A percentile compares a stretch with the other conserved stretches of the same genome.
Conservation (phyloP, 2,329 filamentous ascomycete species). For the Gremmenia infestans region DNA sequence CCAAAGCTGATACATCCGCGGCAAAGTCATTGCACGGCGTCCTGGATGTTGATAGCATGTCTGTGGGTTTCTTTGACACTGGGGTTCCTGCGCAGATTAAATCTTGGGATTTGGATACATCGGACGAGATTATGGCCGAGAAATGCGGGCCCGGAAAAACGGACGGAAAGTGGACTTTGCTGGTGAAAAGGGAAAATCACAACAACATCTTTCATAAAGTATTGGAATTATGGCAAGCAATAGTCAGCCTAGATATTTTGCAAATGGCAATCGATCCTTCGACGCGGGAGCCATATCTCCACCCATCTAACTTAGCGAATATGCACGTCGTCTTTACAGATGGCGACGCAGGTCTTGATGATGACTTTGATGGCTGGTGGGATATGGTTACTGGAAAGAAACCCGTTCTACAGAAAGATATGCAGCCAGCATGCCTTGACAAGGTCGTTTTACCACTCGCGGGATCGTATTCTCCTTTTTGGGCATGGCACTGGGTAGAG, state of each 20-base stretch:
- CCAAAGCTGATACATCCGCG: background rate
- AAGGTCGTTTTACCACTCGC: conserved; percentile 26
- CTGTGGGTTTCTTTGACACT: conserved; percentile 23
- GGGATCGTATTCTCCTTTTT: conserved; percentile 27
- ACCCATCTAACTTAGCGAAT: conserved; percentile 9
- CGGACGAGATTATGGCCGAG: background rate
- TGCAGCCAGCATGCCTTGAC: conserved; percentile 21
- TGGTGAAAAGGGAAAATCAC: conserved; percentile 26
- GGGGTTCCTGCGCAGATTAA: conserved; percentile 20
- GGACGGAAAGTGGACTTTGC: conserved; percentile 21
- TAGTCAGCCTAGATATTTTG: conserved; percentile 23
- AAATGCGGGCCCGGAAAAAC: conserved; percentile 5
- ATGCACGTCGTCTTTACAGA: conserved; percentile 23
- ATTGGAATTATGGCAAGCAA: conserved; percentile 29
- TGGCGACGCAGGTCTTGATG: conserved; percentile 10
- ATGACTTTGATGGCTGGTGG: conserved; percentile 22
- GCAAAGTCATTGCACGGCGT: conserved; percentile 14
- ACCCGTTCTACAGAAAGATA: conserved; percentile 18
- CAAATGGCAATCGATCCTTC: conserved; percentile 18
- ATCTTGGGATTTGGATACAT: conserved; percentile 11
- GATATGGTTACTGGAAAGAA: conserved; percentile 20
- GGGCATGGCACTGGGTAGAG: conserved; percentile 19
- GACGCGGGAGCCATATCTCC: conserved; percentile 20
- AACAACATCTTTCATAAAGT: conserved; percentile 29
- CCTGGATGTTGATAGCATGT: conserved; percentile 14